Conservation (phyloP, 73 alveolate species). For the Paramecium sexaurelia region DNA sequence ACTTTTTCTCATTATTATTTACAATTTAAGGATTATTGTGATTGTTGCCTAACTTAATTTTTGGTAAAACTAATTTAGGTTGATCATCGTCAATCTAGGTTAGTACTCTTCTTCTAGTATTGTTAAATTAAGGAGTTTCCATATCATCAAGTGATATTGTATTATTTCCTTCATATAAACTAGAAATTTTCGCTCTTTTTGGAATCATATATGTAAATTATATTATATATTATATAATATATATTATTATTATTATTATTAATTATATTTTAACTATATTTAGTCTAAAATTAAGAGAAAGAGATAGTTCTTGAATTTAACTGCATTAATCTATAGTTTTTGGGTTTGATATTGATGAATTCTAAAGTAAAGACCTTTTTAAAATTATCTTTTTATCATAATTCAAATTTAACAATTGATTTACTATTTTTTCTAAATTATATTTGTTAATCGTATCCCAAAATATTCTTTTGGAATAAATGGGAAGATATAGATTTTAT, state of each 20-base stretch:
- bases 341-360: background rate
- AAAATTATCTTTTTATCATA: background rate
- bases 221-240: background rate
- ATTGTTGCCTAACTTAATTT: background rate
- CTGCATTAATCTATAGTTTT: background rate
- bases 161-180: background rate
- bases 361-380: background rate
- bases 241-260: background rate
- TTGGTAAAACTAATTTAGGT: slow-evolving; percentile 5
- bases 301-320: background rate
- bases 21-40: background rate
- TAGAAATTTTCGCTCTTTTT: background rate
- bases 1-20: background rate
- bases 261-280: too few relatives aligned
- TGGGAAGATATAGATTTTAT: too few relatives aligned
- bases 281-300: background rate
- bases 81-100: background rate
- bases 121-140: slow-evolving; percentile 33
- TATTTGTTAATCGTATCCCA: too few relatives aligned
- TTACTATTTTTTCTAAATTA: too few relatives aligned
- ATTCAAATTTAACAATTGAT: background rate
- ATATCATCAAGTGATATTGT: background rate
- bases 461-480: too few relatives aligned
- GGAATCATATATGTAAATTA: background rate
- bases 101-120: slow-evolving; percentile 14